Percentiles rank a stretch among this genome's conserved stretches.
Conservation (phyloP, 768 basidiomycete species). For the Termitomyces sp. region DNA sequence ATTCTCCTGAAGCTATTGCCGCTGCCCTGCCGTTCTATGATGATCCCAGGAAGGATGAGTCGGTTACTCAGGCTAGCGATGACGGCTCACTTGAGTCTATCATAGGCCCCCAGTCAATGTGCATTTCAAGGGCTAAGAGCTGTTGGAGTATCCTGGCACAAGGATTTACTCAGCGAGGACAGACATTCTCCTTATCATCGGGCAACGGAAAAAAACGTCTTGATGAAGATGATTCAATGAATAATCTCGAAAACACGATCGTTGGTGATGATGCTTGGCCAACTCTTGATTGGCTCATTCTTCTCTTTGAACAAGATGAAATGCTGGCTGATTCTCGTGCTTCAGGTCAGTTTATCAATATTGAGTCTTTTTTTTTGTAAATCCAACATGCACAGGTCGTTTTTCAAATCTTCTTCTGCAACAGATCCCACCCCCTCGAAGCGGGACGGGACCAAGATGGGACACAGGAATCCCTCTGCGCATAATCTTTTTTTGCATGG, state of each 20-base stretch:
- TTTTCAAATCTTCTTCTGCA: slow-evolving; percentile 55
- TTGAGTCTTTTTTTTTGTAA: not conserved
- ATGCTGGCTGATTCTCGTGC: slow-evolving; percentile 30
- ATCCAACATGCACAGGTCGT: slow-evolving; percentile 11
- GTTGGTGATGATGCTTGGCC: slow-evolving; percentile 70
- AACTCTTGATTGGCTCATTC: slow-evolving; percentile 66
- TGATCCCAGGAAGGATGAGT: slow-evolving; percentile 20
- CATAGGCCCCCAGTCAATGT: slow-evolving; percentile 52
- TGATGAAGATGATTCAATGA: slow-evolving; percentile 24
- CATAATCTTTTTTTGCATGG: slow-evolving; percentile 38
- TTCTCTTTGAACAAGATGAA: slow-evolving; percentile 71
- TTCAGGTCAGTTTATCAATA: slow-evolving; percentile 32
- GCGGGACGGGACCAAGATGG: slow-evolving; percentile 49
- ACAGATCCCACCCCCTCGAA: slow-evolving; percentile 57
- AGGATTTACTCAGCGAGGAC: slow-evolving; percentile 45
- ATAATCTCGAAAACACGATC: slow-evolving; percentile 25
- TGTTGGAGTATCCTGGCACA: slow-evolving; percentile 64
- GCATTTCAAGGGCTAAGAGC: slow-evolving; percentile 51
- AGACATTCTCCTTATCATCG: slow-evolving; percentile 27
- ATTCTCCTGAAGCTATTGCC: slow-evolving; percentile 50
- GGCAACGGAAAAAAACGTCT: slow-evolving; percentile 34
- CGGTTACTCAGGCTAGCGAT: slow-evolving; percentile 10
- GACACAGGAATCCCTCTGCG: slow-evolving; percentile 52
- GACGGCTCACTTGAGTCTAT: slow-evolving; percentile 52
- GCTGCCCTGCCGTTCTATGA: slow-evolving; percentile 55